Evolutionary conservation across 495 filamentous ascomycete genomes (phyloP).

Genomic region (Delitschia confertaspora): DNA sequence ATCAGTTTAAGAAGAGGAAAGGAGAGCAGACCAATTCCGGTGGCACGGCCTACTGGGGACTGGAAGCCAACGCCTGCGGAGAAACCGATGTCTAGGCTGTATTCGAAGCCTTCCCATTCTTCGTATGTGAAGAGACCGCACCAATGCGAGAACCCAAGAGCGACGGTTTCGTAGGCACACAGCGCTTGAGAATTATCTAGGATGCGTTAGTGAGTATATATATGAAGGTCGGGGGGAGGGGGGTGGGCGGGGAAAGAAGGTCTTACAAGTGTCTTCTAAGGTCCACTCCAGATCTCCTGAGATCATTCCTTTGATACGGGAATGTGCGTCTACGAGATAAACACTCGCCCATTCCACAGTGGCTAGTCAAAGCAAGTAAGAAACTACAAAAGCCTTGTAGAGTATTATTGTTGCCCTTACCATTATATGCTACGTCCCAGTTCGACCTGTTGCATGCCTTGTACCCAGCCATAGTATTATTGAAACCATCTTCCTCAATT

Average conservation of each 20-base stretch:
- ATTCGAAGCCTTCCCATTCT: conserved; percentile 49
- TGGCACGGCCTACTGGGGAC: conserved; percentile 52
- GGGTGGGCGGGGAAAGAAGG: neutral
- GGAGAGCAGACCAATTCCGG: conserved; percentile 44
- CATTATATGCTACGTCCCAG: conserved; percentile 15
- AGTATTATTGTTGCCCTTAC: too few relatives aligned
- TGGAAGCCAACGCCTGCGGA: conserved; percentile 46
- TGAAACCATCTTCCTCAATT: conserved; percentile 38
- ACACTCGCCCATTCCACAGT: conserved; percentile 37
- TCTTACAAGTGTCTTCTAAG: conserved; percentile 18
- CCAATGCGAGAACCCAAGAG: conserved; percentile 50
- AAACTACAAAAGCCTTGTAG: too few relatives aligned
- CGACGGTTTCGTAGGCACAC: conserved; percentile 51
- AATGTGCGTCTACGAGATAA: conserved; percentile 44
- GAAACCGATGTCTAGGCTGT: conserved; percentile 51
- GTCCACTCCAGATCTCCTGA: conserved; percentile 20
- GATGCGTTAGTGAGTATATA: conserved; percentile 40
- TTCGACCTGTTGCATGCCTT: conserved; percentile 34
- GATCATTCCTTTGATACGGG: conserved; percentile 40
- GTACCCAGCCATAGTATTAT: conserved; percentile 30
- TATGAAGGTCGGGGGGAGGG: too few relatives aligned
- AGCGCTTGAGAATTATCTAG: conserved; percentile 48
- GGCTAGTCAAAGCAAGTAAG: too few relatives aligned
- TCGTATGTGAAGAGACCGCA: conserved; percentile 49
- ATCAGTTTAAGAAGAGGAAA: neutral